Evolutionary conservation across 2,329 filamentous ascomycete genomes (phyloP), one percentile per base, ranked within the genome.

Genomic region (Lasiodiplodia sp.): DNA sequence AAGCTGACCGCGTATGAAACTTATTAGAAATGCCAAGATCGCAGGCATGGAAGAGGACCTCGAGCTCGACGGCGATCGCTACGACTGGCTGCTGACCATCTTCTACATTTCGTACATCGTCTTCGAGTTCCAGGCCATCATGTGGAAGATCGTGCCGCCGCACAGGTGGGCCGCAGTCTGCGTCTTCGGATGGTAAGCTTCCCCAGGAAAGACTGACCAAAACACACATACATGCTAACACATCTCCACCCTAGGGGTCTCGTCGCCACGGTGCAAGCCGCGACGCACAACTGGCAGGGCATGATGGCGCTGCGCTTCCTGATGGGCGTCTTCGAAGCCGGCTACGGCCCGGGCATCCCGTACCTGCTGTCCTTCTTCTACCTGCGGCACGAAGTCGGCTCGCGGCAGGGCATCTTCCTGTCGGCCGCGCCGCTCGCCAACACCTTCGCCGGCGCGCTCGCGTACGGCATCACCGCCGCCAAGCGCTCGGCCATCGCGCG

Each of bases 371-470:
- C 83, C 0, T 88, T 87, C 75, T 88, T 89, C 79, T 90, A 90
- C 73, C 82, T 86, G 8, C 80, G 87, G 16, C 80, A 86, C 44
- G 86, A 87, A 71, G 77, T 89, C 14, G 87, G 87, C 38, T 79
- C 88, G 37, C 80, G 87, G 3, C 84, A 84, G 64, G 87, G 87
- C 2, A 75, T 89, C 25, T 90, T 88, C 70, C 70, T 83, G 28
- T 75, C 75, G 12, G 81, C 81, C 3, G 88, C 89, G 0, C 89
- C 90, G 1, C 85, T 97, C 4, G 93, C 93, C 1, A 96, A 92
- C 52, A 90, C 90, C 1, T 94, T 96, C 76, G 92, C 93, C 0
- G 90, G 90, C 2, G 89, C 88, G 3, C 80, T 91, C 11, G 78
- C 78, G 11, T 79, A 78, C 69, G 78, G 75, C 4, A 90, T 92